Conservation (phyloP, 192 early-diverging fungal species). For the Coemansia sp. region DNA sequence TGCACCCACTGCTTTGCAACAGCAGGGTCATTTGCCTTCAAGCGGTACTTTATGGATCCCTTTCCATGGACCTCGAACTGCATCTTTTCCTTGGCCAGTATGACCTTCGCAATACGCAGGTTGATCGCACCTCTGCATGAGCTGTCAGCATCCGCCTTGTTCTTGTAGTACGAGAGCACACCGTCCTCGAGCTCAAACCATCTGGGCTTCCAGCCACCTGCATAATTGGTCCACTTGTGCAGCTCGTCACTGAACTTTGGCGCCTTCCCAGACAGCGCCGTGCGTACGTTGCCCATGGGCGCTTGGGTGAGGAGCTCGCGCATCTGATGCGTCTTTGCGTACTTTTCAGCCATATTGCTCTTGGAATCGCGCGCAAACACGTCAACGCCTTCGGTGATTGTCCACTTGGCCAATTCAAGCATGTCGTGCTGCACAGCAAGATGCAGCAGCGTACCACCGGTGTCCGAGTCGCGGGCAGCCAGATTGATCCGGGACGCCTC, state of each 20-base stretch:
- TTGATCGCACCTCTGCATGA: slow-evolving; percentile 81
- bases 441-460: slow-evolving; percentile 70
- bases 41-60: slow-evolving; percentile 69
- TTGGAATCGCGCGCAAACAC: slow-evolving; percentile 67
- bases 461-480: slow-evolving; percentile 63
- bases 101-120: slow-evolving; percentile 66
- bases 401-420: slow-evolving; percentile 68
- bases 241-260: slow-evolving; percentile 59
- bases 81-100: slow-evolving; percentile 65
- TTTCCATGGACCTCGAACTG: slow-evolving; percentile 80
- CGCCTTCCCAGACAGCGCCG: slow-evolving; percentile 58
- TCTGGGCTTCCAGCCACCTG: slow-evolving; percentile 73
- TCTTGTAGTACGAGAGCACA: slow-evolving; percentile 81
- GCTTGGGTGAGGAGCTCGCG: slow-evolving; percentile 58
- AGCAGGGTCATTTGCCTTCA: slow-evolving; percentile 65
- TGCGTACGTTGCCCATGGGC: slow-evolving; percentile 52
- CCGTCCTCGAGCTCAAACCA: slow-evolving; percentile 83
- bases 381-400: slow-evolving; percentile 73
- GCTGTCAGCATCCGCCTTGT: slow-evolving; percentile 71
- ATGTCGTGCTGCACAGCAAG: slow-evolving; percentile 63
- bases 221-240: slow-evolving; percentile 87
- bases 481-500: slow-evolving; percentile 64
- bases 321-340: slow-evolving; percentile 55
- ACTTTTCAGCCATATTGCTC: slow-evolving; percentile 55
- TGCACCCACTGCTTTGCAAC: slow-evolving; percentile 84